A percentile compares a stretch with the other conserved stretches of the same genome.
Evolutionary conservation across 2,329 filamentous ascomycete species (phyloP).

Genomic region (Bimuria novae-zelandiae): DNA sequence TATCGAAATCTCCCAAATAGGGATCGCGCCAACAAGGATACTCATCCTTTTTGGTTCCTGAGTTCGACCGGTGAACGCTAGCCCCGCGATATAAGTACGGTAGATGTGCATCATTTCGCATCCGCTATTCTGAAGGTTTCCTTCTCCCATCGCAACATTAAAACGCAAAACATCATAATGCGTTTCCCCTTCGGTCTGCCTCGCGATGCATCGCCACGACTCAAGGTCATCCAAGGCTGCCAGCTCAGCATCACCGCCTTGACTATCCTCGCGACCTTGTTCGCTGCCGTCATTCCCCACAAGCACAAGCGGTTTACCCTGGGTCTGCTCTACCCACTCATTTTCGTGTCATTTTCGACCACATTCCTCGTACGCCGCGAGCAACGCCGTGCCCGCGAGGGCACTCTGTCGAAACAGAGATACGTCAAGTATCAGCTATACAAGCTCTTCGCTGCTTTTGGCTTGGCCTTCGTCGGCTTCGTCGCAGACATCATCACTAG

Average conservation of each 20-base stretch:
- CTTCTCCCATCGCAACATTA: background rate
- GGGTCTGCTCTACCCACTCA: background rate
- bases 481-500: background rate
- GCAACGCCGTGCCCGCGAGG: background rate
- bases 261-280: background rate
- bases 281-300: background rate
- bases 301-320: constrained; percentile 1
- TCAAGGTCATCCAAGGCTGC: background rate
- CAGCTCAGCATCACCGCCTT: background rate
- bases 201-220: background rate
- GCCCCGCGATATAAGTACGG: background rate
- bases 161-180: background rate
- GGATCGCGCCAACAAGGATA: background rate
- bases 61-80: background rate
- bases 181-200: background rate
- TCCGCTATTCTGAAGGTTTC: too few relatives aligned
- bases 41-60: background rate
- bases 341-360: background rate
- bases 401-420: background rate
- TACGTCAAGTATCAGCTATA: constrained; percentile 1
- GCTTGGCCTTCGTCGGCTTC: background rate
- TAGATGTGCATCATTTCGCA: background rate
- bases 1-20: background rate
- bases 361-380: background rate
- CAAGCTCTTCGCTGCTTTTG: background rate